A percentile compares a stretch with the other conserved stretches of the same genome.
phyloP scores from a whole-genome alignment of 768 basidiomycete genomes.

The Asterophora lycoperdoides region DNA sequence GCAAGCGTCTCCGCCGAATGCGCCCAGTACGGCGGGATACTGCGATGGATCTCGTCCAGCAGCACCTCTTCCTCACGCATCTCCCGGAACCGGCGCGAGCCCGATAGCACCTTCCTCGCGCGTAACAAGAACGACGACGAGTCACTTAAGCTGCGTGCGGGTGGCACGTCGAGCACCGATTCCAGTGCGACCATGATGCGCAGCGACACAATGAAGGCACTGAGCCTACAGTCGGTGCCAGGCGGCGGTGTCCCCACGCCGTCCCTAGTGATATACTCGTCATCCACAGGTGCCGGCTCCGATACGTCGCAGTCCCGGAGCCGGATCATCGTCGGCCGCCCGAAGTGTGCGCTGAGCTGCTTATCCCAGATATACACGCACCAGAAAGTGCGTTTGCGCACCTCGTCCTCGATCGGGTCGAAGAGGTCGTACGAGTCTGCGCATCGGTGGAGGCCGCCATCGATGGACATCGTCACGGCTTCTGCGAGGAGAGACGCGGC shows the following conservation, averaged over 20 bases:
- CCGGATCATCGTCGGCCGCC: slow-evolving; percentile 82
- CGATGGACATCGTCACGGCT: slow-evolving; percentile 81
- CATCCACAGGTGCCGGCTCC: slow-evolving; percentile 81
- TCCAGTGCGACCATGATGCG: slow-evolving; percentile 87
- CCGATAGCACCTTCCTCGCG: slow-evolving; percentile 65
- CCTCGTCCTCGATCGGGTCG: slow-evolving; percentile 85
- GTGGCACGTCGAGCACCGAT: slow-evolving; percentile 79
- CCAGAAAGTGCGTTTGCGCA: slow-evolving; percentile 95
- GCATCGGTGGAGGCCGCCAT: slow-evolving; percentile 85
- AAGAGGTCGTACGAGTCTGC: slow-evolving; percentile 85
- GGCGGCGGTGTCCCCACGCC: slow-evolving; percentile 61
- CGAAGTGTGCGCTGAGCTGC: slow-evolving; percentile 85
- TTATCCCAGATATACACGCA: slow-evolving; percentile 97
- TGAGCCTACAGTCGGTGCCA: slow-evolving; percentile 71
- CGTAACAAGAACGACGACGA: slow-evolving; percentile 73
- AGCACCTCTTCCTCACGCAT: slow-evolving; percentile 77
- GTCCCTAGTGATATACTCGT: slow-evolving; percentile 83
- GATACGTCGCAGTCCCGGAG: slow-evolving; percentile 89
- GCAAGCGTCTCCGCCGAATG: slow-evolving; percentile 78
- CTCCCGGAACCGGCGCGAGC: slow-evolving; percentile 56
- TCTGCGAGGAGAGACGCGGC: slow-evolving; percentile 85
- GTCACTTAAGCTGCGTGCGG: slow-evolving; percentile 56
- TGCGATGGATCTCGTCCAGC: slow-evolving; percentile 72
- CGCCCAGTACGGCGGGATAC: slow-evolving; percentile 73
- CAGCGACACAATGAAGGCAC: slow-evolving; percentile 73